Evolutionary conservation across 768 basidiomycete genomes (phyloP), one percentile per base, ranked within the genome.

Genomic region (Lactarius akahatsu): DNA sequence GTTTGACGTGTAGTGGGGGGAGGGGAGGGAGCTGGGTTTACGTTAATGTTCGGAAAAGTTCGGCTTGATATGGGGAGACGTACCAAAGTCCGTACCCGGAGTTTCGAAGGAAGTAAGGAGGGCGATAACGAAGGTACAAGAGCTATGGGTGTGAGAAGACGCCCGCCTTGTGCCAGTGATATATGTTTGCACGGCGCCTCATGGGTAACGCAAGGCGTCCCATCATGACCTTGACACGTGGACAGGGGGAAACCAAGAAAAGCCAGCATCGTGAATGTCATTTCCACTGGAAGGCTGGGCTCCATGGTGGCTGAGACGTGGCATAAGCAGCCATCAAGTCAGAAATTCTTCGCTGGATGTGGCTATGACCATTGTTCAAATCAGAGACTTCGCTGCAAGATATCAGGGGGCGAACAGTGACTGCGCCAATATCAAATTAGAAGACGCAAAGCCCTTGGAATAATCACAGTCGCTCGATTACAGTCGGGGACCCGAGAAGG

Each of bases 141-240:
- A 57, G 58, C n/a, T 47, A n/a, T 50, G 59, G 43, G 59, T 34
- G 34, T 47, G 54, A 61, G 38, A 34, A 34, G 45, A 43, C 45
- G 57, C 57, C 61, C 50, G 15, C 8, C n/a, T 9, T 26, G 30
- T 62, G 30, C 56, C 41, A 26, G 34, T 52, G 38, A 62, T 67
- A 69, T 67, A 67, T 59, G 61, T 63, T 56, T 41, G 43, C 41
- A 20, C 34, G 34, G n/a, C 43, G 61, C 68, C 68, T 69, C 68
- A 61, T 68, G 69, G 55, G 13, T 40, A 61, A 59, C 26, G 60
- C 66, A 60, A 69, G 69, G 67, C 62, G 67, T 64, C 45, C 36
- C 62, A 69, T 67, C 62, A 69, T 67, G 60, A 38, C 38, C 57
- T 36, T 63, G 43, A 59, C 66, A 67, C 66, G 66, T 67, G 66